phyloP scores from a whole-genome alignment of 805 yeast species.

The Saturnispora gosingensis region DNA sequence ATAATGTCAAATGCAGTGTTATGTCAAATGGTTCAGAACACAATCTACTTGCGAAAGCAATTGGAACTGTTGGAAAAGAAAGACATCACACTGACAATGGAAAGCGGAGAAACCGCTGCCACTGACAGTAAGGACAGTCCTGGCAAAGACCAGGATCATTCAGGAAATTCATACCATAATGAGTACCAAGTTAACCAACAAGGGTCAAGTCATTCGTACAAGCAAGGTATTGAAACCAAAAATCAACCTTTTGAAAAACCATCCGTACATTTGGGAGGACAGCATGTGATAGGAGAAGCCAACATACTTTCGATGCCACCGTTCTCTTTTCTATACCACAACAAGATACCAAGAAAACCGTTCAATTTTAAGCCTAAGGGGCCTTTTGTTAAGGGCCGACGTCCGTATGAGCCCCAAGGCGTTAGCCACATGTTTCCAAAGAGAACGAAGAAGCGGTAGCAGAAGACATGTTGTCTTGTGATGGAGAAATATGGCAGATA shows the following conservation, averaged over 20 bases:
- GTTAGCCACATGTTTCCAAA: background rate
- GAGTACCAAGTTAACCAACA: background rate
- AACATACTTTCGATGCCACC: background rate
- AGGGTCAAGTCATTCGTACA: background rate
- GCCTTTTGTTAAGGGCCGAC: background rate
- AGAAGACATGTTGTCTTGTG: background rate
- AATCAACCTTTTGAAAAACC: background rate
- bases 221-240: background rate
- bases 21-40: background rate
- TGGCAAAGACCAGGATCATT: background rate
- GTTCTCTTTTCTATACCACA: background rate
- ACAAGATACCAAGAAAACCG: background rate
- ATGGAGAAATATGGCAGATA: background rate
- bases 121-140: background rate
- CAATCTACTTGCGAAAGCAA: background rate
- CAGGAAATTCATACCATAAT: background rate
- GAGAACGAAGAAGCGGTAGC: background rate
- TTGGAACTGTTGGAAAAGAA: background rate
- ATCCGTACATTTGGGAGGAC: background rate
- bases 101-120: background rate
- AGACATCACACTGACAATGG: background rate
- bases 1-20: background rate
- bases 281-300: background rate
- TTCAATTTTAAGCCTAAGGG: background rate
- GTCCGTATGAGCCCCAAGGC: background rate